Base-by-base conservation (phyloP, 2,329 filamentous ascomycete genomes). In the Hypoxylon sp. region DNA sequence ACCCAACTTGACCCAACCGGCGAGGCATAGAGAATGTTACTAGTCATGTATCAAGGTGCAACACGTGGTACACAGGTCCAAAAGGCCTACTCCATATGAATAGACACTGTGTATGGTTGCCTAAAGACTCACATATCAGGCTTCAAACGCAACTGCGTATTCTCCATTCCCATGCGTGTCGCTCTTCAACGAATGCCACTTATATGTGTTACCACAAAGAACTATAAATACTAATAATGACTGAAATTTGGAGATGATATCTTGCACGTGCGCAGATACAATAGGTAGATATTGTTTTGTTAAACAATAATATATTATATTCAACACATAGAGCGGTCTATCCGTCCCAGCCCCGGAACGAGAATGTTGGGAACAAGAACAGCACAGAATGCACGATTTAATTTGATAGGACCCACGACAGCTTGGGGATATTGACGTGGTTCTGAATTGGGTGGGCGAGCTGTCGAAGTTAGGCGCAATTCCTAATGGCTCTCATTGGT, bases 401-500 rank as follows among this genome's bases (percentile, higher is more conserved):
- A 58, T 54, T 57, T 52, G 19, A 62, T 62, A 66, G 59, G 57
- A 39, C 53, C 58, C 63, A 61, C 63, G 52, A 61, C 52, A 61
- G 48, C 55, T 46, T 37, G 55, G 44, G 39, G 55, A 35, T 31
- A 48, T 51, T 64, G 60, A 64, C 65, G 65, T 64, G 65, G 55
- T 63, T 39, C 50, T 56, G 29, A 54, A 56, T 42, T 65, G 62
- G 57, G 44, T 52, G 44, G 51, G 52, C 57, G 48, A 66, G 37
- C 47, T 39, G 44, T 46, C 29, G 56, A 56, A 44, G 63, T 53
- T 58, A 39, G 63, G 46, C 26, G 48, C 52, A 31, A 44, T 48
- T 51, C 24, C 46, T 39, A 50, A 29, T 24, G 17, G 22, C 13
- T 29, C 35, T 56, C 35, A 66, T 66, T 66, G 63, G 63, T 29